Percentiles rank a stretch among this genome's conserved stretches.
phyloP scores from a whole-genome alignment of 495 filamentous ascomycete species.

The Umbilicaria muhlenbergii region DNA sequence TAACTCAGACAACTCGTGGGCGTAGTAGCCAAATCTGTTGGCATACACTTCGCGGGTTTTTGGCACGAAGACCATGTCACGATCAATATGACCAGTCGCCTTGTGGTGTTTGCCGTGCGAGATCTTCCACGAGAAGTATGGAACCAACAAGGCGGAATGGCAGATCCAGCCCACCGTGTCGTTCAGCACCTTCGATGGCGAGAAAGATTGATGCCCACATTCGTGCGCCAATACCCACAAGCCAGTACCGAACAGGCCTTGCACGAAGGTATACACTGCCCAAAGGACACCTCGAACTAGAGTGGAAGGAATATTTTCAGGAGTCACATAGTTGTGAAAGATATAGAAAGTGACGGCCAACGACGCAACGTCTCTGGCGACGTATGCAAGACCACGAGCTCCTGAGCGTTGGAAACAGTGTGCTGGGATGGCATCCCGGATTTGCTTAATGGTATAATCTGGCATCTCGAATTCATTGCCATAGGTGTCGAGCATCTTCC shows the following conservation, averaged over 20 bases:
- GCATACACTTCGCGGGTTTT: slow-evolving; percentile 67
- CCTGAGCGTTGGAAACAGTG: slow-evolving; percentile 54
- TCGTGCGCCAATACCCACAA: slow-evolving; percentile 62
- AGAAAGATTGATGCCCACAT: slow-evolving; percentile 70
- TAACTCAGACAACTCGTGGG: slow-evolving; percentile 71
- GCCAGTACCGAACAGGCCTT: slow-evolving; percentile 51
- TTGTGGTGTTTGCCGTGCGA: slow-evolving; percentile 92
- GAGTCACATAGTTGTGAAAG: slow-evolving; percentile 51
- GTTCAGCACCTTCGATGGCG: slow-evolving; percentile 61
- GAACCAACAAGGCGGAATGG: slow-evolving; percentile 68
- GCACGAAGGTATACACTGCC: slow-evolving; percentile 46
- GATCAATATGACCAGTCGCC: slow-evolving; percentile 85
- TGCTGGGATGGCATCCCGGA: slow-evolving; percentile 43
- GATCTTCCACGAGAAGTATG: slow-evolving; percentile 89
- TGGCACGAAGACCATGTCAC: slow-evolving; percentile 95
- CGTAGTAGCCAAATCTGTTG: slow-evolving; percentile 46
- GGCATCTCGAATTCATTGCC: slow-evolving; percentile 58
- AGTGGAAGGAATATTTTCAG: slow-evolving; percentile 40
- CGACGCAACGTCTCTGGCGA: slow-evolving; percentile 41
- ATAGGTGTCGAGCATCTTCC: slow-evolving; percentile 50
- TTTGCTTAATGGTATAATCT: slow-evolving; percentile 57
- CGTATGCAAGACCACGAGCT: slow-evolving; percentile 42
- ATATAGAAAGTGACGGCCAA: slow-evolving; percentile 43
- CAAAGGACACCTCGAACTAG: slow-evolving; percentile 33
- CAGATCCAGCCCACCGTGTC: slow-evolving; percentile 76